phyloP scores from a whole-genome alignment of 2,329 filamentous ascomycete species.

The Emergomyces pasteurianus region DNA sequence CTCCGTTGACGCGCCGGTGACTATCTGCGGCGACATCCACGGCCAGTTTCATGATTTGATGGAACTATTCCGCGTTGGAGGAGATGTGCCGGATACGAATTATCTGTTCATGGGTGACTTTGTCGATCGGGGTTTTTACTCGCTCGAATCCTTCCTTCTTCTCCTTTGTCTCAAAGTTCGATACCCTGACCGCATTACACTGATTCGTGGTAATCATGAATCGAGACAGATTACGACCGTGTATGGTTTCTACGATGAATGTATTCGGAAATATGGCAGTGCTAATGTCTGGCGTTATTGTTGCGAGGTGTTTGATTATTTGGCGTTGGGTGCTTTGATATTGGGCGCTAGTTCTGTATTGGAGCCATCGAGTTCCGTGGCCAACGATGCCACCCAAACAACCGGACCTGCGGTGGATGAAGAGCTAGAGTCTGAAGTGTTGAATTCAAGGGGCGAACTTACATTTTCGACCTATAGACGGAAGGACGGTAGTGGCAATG shows the following conservation, averaged over 20 bases:
- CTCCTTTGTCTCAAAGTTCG: constrained; percentile 94
- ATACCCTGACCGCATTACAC: constrained; percentile 88
- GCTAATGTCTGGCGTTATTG: constrained; percentile 99
- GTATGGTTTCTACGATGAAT: constrained; percentile 98
- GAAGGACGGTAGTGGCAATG: constrained; percentile 20
- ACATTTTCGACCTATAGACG: constrained; percentile 45
- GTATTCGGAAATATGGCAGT: constrained; percentile 94
- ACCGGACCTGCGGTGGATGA: constrained; percentile 46
- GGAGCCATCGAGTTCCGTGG: constrained; percentile 44
- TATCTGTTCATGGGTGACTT: constrained; percentile 97
- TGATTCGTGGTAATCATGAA: constrained; percentile 97
- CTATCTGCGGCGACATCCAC: constrained; percentile 98
- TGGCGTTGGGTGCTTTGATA: constrained; percentile 96
- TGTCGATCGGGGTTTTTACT: constrained; percentile 96
- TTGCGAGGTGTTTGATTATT: constrained; percentile 98
- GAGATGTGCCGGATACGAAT: constrained; percentile 94
- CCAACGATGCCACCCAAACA: constrained; percentile 35
- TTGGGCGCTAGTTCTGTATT: constrained; percentile 65
- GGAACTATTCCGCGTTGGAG: constrained; percentile 97
- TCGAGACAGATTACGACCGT: constrained; percentile 95
- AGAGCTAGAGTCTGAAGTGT: constrained; percentile 84
- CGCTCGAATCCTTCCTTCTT: constrained; percentile 94
- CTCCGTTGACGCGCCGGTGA: constrained; percentile 88
- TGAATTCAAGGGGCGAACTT: constrained; percentile 70
- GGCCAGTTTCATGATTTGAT: constrained; percentile 98